Evolutionary conservation across 2,329 filamentous ascomycete genomes (phyloP).

Genomic region (Pyrenochaeta sp.): DNA sequence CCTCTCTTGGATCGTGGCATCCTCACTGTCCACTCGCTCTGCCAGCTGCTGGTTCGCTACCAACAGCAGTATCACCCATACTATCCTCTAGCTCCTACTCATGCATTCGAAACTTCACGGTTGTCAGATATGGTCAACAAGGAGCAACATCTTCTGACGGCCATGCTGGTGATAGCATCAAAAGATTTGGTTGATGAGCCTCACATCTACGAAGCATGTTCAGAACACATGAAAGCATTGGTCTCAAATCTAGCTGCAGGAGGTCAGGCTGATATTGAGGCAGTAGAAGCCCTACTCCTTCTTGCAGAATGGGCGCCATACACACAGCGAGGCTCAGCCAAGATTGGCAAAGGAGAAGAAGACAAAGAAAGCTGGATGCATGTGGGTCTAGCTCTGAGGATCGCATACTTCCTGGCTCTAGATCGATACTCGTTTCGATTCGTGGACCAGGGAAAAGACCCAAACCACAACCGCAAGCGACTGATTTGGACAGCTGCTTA

Average conservation of each 20-base stretch:
- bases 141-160: constrained; percentile 73
- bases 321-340: constrained; percentile 66
- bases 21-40: constrained; percentile 56
- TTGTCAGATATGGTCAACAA: constrained; percentile 64
- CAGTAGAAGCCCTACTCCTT: constrained; percentile 73
- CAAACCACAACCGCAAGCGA: constrained; percentile 67
- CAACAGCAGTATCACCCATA: constrained; percentile 73
- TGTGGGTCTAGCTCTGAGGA: constrained; percentile 72
- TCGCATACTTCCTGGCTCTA: constrained; percentile 73
- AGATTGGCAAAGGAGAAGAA: constrained; percentile 74
- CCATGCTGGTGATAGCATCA: constrained; percentile 73
- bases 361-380: constrained; percentile 81
- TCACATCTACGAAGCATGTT: constrained; percentile 69
- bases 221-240: constrained; percentile 73
- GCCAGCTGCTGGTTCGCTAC: constrained; percentile 64
- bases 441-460: constrained; percentile 65
- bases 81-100: constrained; percentile 70
- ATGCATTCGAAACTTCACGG: constrained; percentile 63
- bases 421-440: constrained; percentile 73
- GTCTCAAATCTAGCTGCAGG: constrained; percentile 72
- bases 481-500: constrained; percentile 69
- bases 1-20: constrained; percentile 51
- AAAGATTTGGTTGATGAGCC: constrained; percentile 72
- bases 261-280: constrained; percentile 71
- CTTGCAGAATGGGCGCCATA: constrained; percentile 78